Evolutionary conservation across 345 rosid genomes (phyloP), one percentile per base, ranked within the genome.

Genomic region (Crucihimalaya himalaica): DNA sequence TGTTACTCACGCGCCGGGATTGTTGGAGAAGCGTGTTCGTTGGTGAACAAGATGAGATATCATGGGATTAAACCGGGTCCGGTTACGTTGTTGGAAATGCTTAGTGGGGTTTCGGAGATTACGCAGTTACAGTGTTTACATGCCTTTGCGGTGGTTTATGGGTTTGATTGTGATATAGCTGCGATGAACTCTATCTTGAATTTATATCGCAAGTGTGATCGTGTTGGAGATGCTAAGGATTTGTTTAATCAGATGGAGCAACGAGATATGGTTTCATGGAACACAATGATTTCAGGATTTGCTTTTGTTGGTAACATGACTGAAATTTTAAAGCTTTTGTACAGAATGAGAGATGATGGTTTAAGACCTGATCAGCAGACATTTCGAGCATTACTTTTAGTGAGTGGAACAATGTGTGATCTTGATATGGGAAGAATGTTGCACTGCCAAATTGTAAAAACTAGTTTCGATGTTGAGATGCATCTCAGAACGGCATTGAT

Each of bases 401-500:
- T 82, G 0, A 61, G 57, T 67, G 83, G 85, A 34, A 74, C 75
- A 63, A 61, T 71, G 55, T 51, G 79, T 81, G 75, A 81, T 70
- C 84, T 81, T 65, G 73, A 63, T 15, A 5, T 77, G 62, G 97
- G 86, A 39, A 88, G 72, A 82, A 35, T 77, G 48, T 68, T 89
- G 23, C 93, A 90, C 75, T 81, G 93, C 32, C 85, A 83, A 73
- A 70, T 81, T 51, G 62, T 86, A 12, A 84, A 83, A 62, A 40
- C 70, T 43, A 87, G 95, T 46, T 75, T 87, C 34, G 79, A 63
- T 67, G 58, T 71, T 25, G 84, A 87, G 47, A 68, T 80, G 2
- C 93, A 85, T 79, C 82, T 84, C 47, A 86, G 79, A 74, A 89
- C 96, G 20, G 84, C 81, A 7, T 77, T 87, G 57, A 73, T 90